Percentiles rank a stretch among this genome's conserved stretches.
phyloP scores from a whole-genome alignment of 192 early-diverging fungal species.

The Podila epicladia region DNA sequence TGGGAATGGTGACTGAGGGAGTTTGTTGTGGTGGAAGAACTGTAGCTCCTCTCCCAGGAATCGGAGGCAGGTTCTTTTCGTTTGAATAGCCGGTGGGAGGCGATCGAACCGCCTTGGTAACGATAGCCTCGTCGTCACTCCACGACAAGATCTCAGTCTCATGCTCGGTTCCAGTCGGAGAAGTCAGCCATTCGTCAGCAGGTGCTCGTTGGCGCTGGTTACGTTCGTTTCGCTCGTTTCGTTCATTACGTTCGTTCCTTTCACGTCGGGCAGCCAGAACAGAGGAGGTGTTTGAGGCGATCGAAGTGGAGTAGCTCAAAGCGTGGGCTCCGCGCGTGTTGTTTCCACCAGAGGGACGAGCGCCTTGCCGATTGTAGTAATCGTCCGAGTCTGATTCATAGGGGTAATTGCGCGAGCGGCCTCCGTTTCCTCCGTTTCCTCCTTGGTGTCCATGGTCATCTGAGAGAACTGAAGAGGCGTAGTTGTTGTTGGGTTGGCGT shows the following conservation, averaged over 20 bases:
- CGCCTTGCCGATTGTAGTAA: slow-evolving; percentile 31
- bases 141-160: slow-evolving; percentile 45
- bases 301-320: slow-evolving; percentile 35
- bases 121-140: slow-evolving; percentile 51
- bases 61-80: slow-evolving; percentile 33
- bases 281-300: slow-evolving; percentile 37
- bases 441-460: slow-evolving; percentile 21
- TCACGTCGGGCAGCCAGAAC: slow-evolving; percentile 28
- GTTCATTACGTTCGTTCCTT: slow-evolving; percentile 31
- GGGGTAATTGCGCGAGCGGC: slow-evolving; percentile 8
- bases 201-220: slow-evolving; percentile 1
- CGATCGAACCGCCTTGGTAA: slow-evolving; percentile 37
- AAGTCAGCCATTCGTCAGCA: slow-evolving; percentile 40
- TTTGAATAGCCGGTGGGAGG: slow-evolving; percentile 38
- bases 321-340: slow-evolving; percentile 14
- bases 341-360: background rate
- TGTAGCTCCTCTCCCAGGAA: slow-evolving; percentile 12
- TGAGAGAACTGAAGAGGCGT: slow-evolving; percentile 22
- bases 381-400: slow-evolving; percentile 46
- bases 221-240: slow-evolving; percentile 8
- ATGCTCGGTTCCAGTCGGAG: slow-evolving; percentile 43
- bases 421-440: background rate
- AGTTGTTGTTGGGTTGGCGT: slow-evolving; percentile 4
- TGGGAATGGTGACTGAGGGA: background rate
- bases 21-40: background rate